Evolutionary conservation across 495 filamentous ascomycete genomes (phyloP).

Genomic region (Daldinia bambusicola): DNA sequence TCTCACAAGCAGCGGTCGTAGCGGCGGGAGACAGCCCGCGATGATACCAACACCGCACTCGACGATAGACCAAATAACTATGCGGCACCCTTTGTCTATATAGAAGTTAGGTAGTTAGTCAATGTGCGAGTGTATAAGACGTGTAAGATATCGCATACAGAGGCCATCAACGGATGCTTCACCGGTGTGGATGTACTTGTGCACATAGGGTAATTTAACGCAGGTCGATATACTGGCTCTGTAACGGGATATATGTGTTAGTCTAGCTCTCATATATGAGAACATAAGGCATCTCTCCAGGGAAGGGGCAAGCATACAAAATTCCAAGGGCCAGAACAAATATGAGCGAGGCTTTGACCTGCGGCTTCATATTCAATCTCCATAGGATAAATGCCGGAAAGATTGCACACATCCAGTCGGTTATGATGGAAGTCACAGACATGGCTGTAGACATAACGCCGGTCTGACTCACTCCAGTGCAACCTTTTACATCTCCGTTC

Average conservation of each 20-base stretch:
- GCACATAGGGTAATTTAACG: conserved; percentile 29
- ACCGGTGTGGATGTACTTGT: not conserved
- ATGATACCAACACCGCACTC: conserved; percentile 43
- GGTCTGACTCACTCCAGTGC: not conserved
- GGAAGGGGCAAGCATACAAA: conserved; percentile 24
- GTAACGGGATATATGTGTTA: conserved; percentile 2
- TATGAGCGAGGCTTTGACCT: conserved; percentile 30
- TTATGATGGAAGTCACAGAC: conserved; percentile 24
- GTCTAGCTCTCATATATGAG: not conserved
- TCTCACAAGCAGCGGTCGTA: conserved; percentile 28
- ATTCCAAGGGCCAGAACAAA: conserved; percentile 36
- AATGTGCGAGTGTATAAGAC: not conserved
- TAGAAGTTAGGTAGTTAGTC: conserved; percentile 2
- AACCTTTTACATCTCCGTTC: not conserved
- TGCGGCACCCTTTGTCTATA: conserved; percentile 10
- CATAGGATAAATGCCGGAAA: conserved; percentile 31
- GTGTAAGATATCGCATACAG: conserved; percentile 14
- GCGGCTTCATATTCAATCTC: conserved; percentile 38
- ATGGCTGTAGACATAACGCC: not conserved
- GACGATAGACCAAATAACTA: conserved; percentile 37
- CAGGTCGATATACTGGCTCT: conserved; percentile 37
- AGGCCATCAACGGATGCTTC: not conserved
- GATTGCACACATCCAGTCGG: conserved; percentile 34
- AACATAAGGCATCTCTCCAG: not conserved
- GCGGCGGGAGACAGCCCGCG: conserved; percentile 37